Base-by-base conservation (phyloP, 1,139 yeast species). In the Komagataea norvegica region DNA sequence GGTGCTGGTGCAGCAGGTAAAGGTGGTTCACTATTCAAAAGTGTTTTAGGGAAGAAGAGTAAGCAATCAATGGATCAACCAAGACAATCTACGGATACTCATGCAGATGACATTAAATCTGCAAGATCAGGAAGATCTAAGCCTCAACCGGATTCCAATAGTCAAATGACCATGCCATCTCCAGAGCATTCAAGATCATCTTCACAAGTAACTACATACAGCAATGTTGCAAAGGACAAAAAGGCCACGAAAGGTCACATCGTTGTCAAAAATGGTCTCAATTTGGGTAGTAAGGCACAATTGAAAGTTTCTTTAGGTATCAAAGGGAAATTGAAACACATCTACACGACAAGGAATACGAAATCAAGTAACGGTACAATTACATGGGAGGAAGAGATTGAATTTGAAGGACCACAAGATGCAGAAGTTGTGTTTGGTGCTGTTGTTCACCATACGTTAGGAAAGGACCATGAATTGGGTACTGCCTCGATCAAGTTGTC, bases 381-480 rank as follows among this genome's bases (percentile, higher is more conserved):
- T 42, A 67, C 62, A 42, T 77, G 87, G 74, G 74, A 76, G 49
- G 96, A 86, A 54, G 68, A 79, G 18, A 67, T 73, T 45, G 70
- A 79, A 5, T 85, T 88, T 65, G 78, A 74, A 55, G 78, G 91
- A 9, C 65, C 81, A 5, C 60, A 78, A 3, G 78, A 73, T 14
- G 79, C 81, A 3, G 68, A 65, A 40, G 54, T 89, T 34, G 62
- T 74, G 5, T 73, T 89, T 52, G 66, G 68, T 28, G 73, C 85
- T 13, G 68, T 75, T 36, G 79, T 81, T 35, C 83, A 77, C 55
- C 94, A 84, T 58, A 72, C 77, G 4, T 72, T 89, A 50, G 91
- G 95, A 30, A 79, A 83, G 54, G 79, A 75, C 46, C 68, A 68
- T 31, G 83, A 76, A 37, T 46, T 87, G 34, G 95, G 85, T 13